phyloP scores from a whole-genome alignment of 1,139 yeast species.

The Eremothecium gossypii region DNA sequence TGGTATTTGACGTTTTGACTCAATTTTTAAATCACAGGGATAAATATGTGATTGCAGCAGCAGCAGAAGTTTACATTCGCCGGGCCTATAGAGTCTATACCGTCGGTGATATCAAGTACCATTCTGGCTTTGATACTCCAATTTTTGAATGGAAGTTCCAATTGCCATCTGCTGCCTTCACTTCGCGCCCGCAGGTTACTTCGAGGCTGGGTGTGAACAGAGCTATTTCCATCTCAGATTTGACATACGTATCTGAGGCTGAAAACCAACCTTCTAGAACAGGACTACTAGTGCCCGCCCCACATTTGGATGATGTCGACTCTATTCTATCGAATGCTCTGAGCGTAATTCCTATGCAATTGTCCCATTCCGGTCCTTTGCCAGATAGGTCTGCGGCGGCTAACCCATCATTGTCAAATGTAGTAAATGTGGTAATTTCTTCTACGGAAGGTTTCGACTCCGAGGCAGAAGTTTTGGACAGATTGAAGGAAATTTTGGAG shows the following conservation, averaged over 20 bases:
- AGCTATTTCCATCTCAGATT: constrained; percentile 87
- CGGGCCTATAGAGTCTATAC: constrained; percentile 96
- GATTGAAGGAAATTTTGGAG: constrained; percentile 55
- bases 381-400: constrained; percentile 37
- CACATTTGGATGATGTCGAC: constrained; percentile 82
- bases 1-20: constrained; percentile 89
- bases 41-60: constrained; percentile 88
- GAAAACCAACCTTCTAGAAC: constrained; percentile 58
- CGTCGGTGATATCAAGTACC: constrained; percentile 64
- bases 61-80: constrained; percentile 92
- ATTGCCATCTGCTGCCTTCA: constrained; percentile 72
- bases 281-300: constrained; percentile 79
- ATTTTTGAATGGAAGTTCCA: constrained; percentile 86
- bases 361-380: constrained; percentile 33
- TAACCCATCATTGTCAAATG: constrained; percentile 49
- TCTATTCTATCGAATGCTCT: constrained; percentile 71
- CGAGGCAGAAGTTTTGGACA: constrained; percentile 59
- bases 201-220: constrained; percentile 51
- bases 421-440: constrained; percentile 69
- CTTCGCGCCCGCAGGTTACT: constrained; percentile 49
- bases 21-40: constrained; percentile 81
- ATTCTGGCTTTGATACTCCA: constrained; percentile 42
- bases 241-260: constrained; percentile 72
- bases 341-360: constrained; percentile 49
- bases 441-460: constrained; percentile 64